Evolutionary conservation across 202 grass and related monocot species (phyloP), one percentile per base, ranked within the genome.

Genomic region (Eragrostis tef): DNA sequence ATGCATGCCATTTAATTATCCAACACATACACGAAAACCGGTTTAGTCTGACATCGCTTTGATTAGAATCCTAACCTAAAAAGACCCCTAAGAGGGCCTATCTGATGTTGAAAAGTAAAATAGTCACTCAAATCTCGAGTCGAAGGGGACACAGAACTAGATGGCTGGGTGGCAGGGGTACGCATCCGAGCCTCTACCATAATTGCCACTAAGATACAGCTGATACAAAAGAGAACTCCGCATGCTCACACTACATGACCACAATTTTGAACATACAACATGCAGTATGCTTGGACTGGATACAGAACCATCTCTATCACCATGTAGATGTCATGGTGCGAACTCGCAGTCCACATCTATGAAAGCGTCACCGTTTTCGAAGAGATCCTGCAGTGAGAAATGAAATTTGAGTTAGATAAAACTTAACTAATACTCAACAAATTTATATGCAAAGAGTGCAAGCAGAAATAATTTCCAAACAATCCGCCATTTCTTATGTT

Each of bases 341-440:
- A 78, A 36, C 19, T 78, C 67, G 57, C 39, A 53, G 13, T 56
- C 79, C 46, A 19, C 57, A 24, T 72, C 79, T 25, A 78, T 11
- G 15, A 73, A 60, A 58, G n/a, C 36, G 45, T 25, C 31, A 6
- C 15, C 10, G 68, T 53, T 64, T 13, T 41, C 12, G 0, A 7
- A 6, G 17, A 83, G 14, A 65, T 79, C 67, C 86, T 88, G 34
- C 50, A 70, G 19, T 74, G 48, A 59, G 0, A 68, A 50, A 86
- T 83, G 10, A 69, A 61, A 4, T 9, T 65, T 20, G 5, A 52
- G 21, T 86, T 63, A 73, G 47, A 66, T 46, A 27, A 41, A 64
- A 6, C 17, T 75, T 15, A 57, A 7, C 0, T 31, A 54, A 11
- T 41, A 46, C 1, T 41, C 4, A 48, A 11, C 0, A 24, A 36